Base-by-base conservation (phyloP, 441 rosid species). In the Melianthus villosus region DNA sequence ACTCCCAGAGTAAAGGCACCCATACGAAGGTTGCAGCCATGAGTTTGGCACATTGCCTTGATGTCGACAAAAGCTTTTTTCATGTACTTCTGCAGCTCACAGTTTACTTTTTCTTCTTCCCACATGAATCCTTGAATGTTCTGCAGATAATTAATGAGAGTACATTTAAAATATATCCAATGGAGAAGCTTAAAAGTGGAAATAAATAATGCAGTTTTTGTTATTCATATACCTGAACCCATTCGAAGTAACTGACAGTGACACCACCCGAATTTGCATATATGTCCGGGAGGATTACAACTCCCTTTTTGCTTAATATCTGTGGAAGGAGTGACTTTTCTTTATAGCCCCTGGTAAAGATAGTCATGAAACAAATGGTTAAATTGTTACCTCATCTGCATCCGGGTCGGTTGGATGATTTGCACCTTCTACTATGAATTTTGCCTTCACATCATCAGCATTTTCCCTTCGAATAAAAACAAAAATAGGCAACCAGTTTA, bases 371-470 rank as follows among this genome's bases (percentile, higher is more conserved):
- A 28, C 10, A 6, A n/a, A n/a, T n/a, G n/a, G n/a, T n/a, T n/a
- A n/a, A n/a, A n/a, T n/a, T n/a, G n/a, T 42, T 57, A 87, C 93
- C 80, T 84, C 93, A 47, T 84, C 96, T 25, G 93, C 98, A 33
- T 81, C 96, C 4, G 96, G 94, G 48, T 84, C 98, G 9, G 92
- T 73, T 16, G 97, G 97, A 61, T 87, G 97, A 44, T 83, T 87
- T 44, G 97, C 97, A 16, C 92, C 97, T 58, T 89, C 97, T 40
- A 81, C 50, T 25, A 84, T 77, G 68, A 79, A 89, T 71, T 89
- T 89, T 28, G 98, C 92, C 66, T 71, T 89, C 50, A 89, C 85
- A 61, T 79, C 71, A 9, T 72, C 65, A 38, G 98, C 98, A 59
- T 81, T 89, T 42, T 81, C 96, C 77, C 96, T 84, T 57, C 42